Base-by-base conservation (phyloP, 352 stramenopile species). In the Aphanomyces euteiches region DNA sequence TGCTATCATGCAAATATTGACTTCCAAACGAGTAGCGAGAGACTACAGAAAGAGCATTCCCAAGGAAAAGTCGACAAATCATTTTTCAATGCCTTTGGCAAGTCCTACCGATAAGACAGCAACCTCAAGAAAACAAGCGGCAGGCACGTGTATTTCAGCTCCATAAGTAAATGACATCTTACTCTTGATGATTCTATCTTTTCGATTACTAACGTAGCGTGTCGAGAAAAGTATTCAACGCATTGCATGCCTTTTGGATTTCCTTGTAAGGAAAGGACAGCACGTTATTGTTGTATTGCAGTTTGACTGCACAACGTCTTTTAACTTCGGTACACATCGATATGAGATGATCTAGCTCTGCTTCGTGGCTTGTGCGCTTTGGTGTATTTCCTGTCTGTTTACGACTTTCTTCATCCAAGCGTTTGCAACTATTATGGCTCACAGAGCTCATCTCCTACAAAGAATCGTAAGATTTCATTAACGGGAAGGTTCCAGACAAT, bases 41-140 rank as follows among this genome's bases (percentile, higher is more conserved):
- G 80, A 70, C 65, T 70, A 28, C 85, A 88, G 45, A 73, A 73
- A 1, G 76, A 85, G 17, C 76, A 77, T 39, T 78, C 82, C 45
- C 79, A 75, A 13, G 82, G 84, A 36, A 85, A 87, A 61, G 85
- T 91, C 36, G 82, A 93, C 57, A 75, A 78, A n/a, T 73, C 73
- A 3, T 93, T 93, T 72, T 93, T 93, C 73, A 79, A 89, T 59
- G 73, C 66, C 37, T 93, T 93, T 57, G 85, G 83, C 37, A 76
- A 76, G 37, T 91, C 85, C n/a, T 93, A 90, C 74, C 83, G 85
- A 79, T 93, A 78, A 40, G 5, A 19, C 17, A 40, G 54, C 17
- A 40, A 3, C 54, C 19, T 61, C n/a, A 5, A 19, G 7, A 68
- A 68, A 12, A 41, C 34, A 68, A 36, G 7, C 17, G 13, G 60